These are phyloP conservation scores for Curvularia lunata DNA, from an alignment of 2,329 filamentous ascomycete genomes.

Conservation along the genomic window DNA sequence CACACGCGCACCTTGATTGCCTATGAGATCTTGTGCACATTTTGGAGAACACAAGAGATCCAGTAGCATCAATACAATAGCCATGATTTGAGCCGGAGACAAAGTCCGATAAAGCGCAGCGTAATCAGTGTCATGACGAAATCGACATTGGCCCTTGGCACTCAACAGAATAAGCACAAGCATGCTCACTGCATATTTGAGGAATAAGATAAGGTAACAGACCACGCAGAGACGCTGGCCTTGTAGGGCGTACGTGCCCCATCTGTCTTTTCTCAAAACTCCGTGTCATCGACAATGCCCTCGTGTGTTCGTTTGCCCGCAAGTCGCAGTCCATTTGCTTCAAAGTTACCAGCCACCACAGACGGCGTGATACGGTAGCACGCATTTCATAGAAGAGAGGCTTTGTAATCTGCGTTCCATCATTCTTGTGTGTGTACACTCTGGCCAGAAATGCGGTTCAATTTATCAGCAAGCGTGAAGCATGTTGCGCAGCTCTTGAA, in stretches of 20 bases:
- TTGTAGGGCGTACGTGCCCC: neutral
- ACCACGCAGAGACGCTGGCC: neutral
- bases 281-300: neutral
- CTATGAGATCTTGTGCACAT: neutral
- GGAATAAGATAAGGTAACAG: neutral
- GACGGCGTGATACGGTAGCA: neutral
- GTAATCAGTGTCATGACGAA: neutral
- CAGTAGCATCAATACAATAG: neutral
- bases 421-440: neutral
- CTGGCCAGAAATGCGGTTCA: slow-evolving; percentile 10
- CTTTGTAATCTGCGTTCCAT: neutral
- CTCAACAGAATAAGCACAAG: slow-evolving; percentile 2
- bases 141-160: neutral
- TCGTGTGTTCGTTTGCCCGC: neutral
- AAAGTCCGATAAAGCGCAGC: neutral
- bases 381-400: neutral
- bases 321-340: neutral
- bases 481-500: slow-evolving; percentile 11
- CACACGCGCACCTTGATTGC: neutral
- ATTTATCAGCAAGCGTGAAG: slow-evolving; percentile 3
- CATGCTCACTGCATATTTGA: neutral
- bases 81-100: neutral
- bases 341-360: neutral
- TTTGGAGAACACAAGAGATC: neutral
- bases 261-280: neutral